Conservation (phyloP, 495 filamentous ascomycete genomes). For the Opeltia flavorubescens region DNA sequence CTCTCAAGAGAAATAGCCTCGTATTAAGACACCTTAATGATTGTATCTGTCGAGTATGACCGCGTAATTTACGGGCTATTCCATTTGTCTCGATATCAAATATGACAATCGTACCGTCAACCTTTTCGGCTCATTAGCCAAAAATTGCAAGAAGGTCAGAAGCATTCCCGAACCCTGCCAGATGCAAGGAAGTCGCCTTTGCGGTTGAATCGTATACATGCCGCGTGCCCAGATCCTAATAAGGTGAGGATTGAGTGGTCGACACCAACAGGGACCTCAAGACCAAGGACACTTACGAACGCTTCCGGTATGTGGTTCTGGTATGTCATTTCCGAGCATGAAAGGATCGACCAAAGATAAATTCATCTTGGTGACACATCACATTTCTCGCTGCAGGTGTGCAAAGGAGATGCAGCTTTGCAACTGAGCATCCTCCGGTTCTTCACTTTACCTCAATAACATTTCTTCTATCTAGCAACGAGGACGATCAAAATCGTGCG, state of each 20-base stretch:
- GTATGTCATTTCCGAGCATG: slow-evolving; percentile 85
- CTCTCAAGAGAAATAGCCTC: not conserved
- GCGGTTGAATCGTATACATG: slow-evolving; percentile 76
- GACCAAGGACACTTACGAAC: slow-evolving; percentile 47
- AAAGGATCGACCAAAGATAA: slow-evolving; percentile 66
- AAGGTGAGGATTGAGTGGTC: too few species aligned
- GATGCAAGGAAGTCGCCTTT: slow-evolving; percentile 88
- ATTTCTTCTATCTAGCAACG: too few species aligned
- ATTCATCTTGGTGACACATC: slow-evolving; percentile 41
- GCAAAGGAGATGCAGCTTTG: not conserved
- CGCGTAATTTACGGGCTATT: slow-evolving; percentile 80
- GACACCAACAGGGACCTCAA: too few species aligned
- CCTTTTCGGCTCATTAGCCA: slow-evolving; percentile 21
- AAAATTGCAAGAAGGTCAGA: not conserved
- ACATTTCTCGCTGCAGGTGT: too few species aligned
- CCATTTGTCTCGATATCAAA: slow-evolving; percentile 97
- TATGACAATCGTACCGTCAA: slow-evolving; percentile 85
- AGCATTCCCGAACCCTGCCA: slow-evolving; percentile 48
- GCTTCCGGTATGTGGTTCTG: slow-evolving; percentile 72
- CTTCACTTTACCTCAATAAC: too few species aligned
- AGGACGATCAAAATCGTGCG: too few species aligned
- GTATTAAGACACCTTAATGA: slow-evolving; percentile 47
- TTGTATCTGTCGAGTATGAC: slow-evolving; percentile 82
- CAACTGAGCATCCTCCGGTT: not conserved
- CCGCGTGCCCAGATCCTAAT: slow-evolving; percentile 51